Evolutionary conservation across 1,284 basidiomycete species (phyloP), one percentile per base, ranked within the genome.

Genomic region (Meripilus lineatus): DNA sequence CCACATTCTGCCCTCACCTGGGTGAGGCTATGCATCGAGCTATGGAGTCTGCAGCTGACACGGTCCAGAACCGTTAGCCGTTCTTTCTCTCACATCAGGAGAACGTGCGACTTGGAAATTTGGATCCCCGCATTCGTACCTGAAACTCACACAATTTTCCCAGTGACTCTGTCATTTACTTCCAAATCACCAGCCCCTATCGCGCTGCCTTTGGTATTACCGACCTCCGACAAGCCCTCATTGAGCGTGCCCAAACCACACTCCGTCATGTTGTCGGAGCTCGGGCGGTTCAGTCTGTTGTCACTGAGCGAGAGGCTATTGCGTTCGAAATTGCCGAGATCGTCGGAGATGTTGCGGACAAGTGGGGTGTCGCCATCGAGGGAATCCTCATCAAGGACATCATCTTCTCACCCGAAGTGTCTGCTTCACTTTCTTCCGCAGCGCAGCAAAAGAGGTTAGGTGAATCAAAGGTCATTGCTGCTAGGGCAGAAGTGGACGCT

Each of bases 261-360:
- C 76, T 98, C 15, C 84, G 94, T 34, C 91, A 96, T 57, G 93
- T 97, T 56, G 92, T 96, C 15, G 93, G 93, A 54, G 90, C 89
- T 7, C 85, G 92, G 33, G 84, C 80, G 0, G 87, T 89, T 23
- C 87, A 89, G 64, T 81, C 78, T 56, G 85, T 91, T 42, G 84
- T 90, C 49, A 84, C 84, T n/a, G 94, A 98, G 67, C 89, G 95
- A 51, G 95, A 98, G 61, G 92, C 90, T 45, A 93, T 98, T 51
- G 95, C 94, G 3, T 86, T 87, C 58, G 94, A 97, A 66, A 94
- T 97, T 45, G 92, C 91, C 38, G 92, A 95, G 64, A 95, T 97
- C 47, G 90, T 96, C 18, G 80, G 86, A 41, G 79, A 93, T 62
- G 75, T 89, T 39, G 86, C 88, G 11, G 87, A 89, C 61, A 76